These are phyloP conservation scores for Cokeromyces recurvatus DNA, from an alignment of 371 early-diverging fungal species.

Conservation along the genomic window DNA sequence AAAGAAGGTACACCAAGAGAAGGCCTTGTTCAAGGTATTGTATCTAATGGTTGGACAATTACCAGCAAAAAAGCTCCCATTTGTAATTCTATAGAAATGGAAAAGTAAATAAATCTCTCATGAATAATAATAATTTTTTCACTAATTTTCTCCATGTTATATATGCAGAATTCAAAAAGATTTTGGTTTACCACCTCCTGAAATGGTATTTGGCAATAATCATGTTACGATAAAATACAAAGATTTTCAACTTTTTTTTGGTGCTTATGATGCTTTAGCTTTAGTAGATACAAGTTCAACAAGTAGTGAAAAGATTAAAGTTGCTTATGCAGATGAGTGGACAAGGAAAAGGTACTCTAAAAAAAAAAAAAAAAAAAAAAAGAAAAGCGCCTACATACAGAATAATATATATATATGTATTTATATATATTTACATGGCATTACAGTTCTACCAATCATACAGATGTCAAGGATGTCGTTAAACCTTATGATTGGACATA, in stretches of 20 bases:
- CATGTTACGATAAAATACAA: slow-evolving; percentile 44
- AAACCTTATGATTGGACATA: slow-evolving; percentile 97
- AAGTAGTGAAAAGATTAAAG: slow-evolving; percentile 68
- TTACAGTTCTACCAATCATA: slow-evolving; percentile 56
- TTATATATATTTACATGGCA: too few relatives aligned
- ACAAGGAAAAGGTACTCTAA: slow-evolving; percentile 65
- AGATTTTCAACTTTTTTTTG: slow-evolving; percentile 49
- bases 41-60: slow-evolving; percentile 60
- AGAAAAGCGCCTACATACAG: too few relatives aligned
- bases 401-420: too few relatives aligned
- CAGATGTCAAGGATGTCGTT: slow-evolving; percentile 73
- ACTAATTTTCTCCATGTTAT: too few relatives aligned
- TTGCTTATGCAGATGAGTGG: slow-evolving; percentile 85
- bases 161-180: slow-evolving; percentile 48
- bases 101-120: slow-evolving; percentile 50
- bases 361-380: neutral
- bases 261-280: slow-evolving; percentile 73
- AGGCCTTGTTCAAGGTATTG: slow-evolving; percentile 50
- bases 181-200: slow-evolving; percentile 79
- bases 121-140: too few relatives aligned
- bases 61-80: slow-evolving; percentile 66
- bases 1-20: slow-evolving; percentile 29
- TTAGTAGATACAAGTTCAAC: slow-evolving; percentile 61
- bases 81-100: slow-evolving; percentile 67
- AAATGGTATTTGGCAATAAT: slow-evolving; percentile 94